A percentile compares a stretch with the other conserved stretches of the same genome.
These are phyloP conservation scores for Penicillium olsonii DNA, from an alignment of 2,329 filamentous ascomycete genomes.

Conservation along the genomic window DNA sequence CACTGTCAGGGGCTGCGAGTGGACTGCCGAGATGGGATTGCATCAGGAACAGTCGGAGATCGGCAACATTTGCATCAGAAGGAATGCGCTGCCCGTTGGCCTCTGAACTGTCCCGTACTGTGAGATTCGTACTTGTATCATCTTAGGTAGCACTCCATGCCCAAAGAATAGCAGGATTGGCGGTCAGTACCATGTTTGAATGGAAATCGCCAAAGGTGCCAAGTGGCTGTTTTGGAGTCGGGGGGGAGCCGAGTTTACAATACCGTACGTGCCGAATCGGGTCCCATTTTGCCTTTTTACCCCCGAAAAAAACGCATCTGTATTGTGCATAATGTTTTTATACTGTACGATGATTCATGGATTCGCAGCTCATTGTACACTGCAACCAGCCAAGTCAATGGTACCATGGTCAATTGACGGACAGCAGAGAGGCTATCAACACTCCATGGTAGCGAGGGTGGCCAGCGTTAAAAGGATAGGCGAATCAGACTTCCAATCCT, in stretches of 20 bases:
- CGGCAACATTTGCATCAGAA: constrained; percentile 6
- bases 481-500: constrained; percentile 8
- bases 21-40: not conserved
- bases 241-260: constrained; percentile 6
- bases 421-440: not conserved
- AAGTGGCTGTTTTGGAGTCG: constrained; percentile 9
- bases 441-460: constrained; percentile 3
- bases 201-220: not conserved
- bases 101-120: no score
- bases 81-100: no score
- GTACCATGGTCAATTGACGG: not conserved
- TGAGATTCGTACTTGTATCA: no score
- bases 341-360: not conserved
- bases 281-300: constrained; percentile 1
- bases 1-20: constrained; percentile 19
- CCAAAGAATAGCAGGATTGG: not conserved
- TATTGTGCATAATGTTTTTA: not conserved
- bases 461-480: not conserved
- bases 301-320: not conserved
- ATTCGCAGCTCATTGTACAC: no score
- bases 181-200: constrained; percentile 2
- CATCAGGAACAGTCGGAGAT: constrained; percentile 5
- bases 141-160: no score
- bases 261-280: constrained; percentile 2
- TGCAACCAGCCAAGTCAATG: not conserved